Base-by-base conservation (phyloP, 805 yeast genomes). In the Komagataella ulmi region DNA sequence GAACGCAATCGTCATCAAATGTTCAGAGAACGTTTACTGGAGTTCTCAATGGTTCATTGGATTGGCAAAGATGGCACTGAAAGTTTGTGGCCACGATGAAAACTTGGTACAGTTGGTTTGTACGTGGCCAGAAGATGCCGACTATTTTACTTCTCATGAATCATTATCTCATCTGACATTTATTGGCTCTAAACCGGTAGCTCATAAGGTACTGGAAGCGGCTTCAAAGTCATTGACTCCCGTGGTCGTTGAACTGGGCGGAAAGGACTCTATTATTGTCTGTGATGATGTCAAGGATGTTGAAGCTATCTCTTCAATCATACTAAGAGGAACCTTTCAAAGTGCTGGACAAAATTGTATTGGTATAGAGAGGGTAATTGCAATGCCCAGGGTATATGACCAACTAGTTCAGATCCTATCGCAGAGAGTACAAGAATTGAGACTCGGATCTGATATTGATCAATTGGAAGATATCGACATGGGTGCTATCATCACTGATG, bases 321-420 rank as follows among this genome's bases (percentile, higher is more conserved):
- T 93, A 45, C 76, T 93, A 84, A 76, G 99, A 61, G 99, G 99
- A 43, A 84, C 96, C 0, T 93, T 91, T 71, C 99, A 93, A 69
- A 85, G 96, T 51, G 86, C 96, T 0, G 99, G 99, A 10, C 99
- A 93, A 68, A 93, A 93, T 64, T 93, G 99, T 70, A 93, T 93
- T 61, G 98, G 99, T 44, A 86, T 93, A 51, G 99, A 93, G 69
- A 76, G 99, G 53, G 95, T 93, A 6, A 83, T 93, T 55, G 88
- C 90, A 44, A 74, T 88, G 47, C 85, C 85, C 4, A 70, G 71
- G 46, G 78, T 80, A 24, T 90, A 93, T 66, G 83, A 79, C 19
- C 60, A 67, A 46, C 67, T 93, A 46, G 82, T 83, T 1, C 67
- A 69, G 0, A 76, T 79, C 7, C 70, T 93, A 46, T 57, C 74